phyloP scores from a whole-genome alignment of 2,329 filamentous ascomycete species.

The Aspergillus japonicus region DNA sequence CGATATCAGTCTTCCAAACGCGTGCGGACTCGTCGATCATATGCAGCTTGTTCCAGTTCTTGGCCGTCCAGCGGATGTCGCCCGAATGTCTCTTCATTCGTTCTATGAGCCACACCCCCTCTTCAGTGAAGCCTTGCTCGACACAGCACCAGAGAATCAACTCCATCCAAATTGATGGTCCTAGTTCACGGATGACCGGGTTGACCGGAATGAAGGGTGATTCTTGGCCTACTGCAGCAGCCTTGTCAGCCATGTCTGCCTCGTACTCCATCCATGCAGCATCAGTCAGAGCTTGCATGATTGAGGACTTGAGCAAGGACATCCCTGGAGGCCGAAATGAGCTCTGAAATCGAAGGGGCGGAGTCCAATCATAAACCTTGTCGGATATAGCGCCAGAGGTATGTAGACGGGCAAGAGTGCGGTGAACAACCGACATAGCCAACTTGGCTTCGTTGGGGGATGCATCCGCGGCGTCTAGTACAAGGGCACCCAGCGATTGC shows the following conservation, averaged over 20 bases:
- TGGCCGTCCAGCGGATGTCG: slow-evolving; percentile 39
- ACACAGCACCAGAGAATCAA: slow-evolving; percentile 53
- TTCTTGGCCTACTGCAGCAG: slow-evolving; percentile 37
- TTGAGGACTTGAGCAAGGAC: slow-evolving; percentile 44
- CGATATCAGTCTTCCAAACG: slow-evolving; percentile 37
- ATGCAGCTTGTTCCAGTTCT: slow-evolving; percentile 46
- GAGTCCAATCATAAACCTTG: slow-evolving; percentile 43
- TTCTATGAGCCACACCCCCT: slow-evolving; percentile 42
- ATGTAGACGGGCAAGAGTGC: slow-evolving; percentile 47
- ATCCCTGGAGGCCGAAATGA: slow-evolving; percentile 45
- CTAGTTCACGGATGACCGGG: slow-evolving; percentile 44
- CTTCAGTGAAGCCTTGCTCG: slow-evolving; percentile 44
- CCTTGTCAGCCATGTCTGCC: slow-evolving; percentile 37
- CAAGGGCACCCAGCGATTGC: slow-evolving; percentile 40
- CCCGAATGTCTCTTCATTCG: slow-evolving; percentile 29
- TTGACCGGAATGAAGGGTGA: slow-evolving; percentile 41
- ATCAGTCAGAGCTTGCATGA: slow-evolving; percentile 49
- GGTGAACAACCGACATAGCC: slow-evolving; percentile 47
- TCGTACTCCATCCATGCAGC: slow-evolving; percentile 46
- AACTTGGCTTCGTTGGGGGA: slow-evolving; percentile 33
- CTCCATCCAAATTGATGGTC: slow-evolving; percentile 51
- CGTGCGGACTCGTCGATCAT: slow-evolving; percentile 27
- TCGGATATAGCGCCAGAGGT: slow-evolving; percentile 45
- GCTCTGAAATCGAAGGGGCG: slow-evolving; percentile 27
- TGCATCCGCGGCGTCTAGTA: slow-evolving; percentile 43